Base-by-base conservation (phyloP, 2,329 filamentous ascomycete species). In the Colletotrichum sp. region DNA sequence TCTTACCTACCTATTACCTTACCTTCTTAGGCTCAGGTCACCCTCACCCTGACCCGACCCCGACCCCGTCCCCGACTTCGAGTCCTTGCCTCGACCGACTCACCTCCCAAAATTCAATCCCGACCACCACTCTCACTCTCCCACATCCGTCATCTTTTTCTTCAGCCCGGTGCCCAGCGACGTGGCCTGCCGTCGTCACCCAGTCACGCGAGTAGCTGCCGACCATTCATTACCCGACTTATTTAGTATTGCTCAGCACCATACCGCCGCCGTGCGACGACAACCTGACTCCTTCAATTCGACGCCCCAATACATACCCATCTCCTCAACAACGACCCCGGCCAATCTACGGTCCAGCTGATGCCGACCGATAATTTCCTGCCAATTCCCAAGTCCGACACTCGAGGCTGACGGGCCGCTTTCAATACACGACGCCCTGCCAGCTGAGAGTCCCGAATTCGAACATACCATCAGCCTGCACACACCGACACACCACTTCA, bases 311-410 rank as follows among this genome's bases (percentile, higher is more conserved):
- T 75, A 49, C 70, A 76, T 75, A 76, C 59, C 60, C 65, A 74
- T 44, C 60, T 52, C 52, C 62, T 60, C 73, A 21, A 65, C 44
- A 21, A 65, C 44, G 28, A 44, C 71, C 74, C 69, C 69, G 63
- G 69, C 72, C 57, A 72, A 67, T 72, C 39, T 44, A 62, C 62
- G 65, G 71, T 65, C 66, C 75, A 77, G 77, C 77, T 78, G 77
- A 78, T 78, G 77, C 76, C 75, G 76, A 76, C 77, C 75, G 72
- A 73, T 72, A 76, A 70, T 75, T 65, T 57, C 68, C 36, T 77
- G 39, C 30, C 72, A 68, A 77, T 65, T 68, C 49, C 72, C 71
- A 68, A 68, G 39, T 76, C 72, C 72, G 77, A 78, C 60, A 69
- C 75, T 73, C 75, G 49, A 70, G 77, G 76, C 71, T 77, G 75